Evolutionary conservation across 495 filamentous ascomycete species (phyloP), one percentile per base, ranked within the genome.

Genomic region (Aspergillus bridgeri): DNA sequence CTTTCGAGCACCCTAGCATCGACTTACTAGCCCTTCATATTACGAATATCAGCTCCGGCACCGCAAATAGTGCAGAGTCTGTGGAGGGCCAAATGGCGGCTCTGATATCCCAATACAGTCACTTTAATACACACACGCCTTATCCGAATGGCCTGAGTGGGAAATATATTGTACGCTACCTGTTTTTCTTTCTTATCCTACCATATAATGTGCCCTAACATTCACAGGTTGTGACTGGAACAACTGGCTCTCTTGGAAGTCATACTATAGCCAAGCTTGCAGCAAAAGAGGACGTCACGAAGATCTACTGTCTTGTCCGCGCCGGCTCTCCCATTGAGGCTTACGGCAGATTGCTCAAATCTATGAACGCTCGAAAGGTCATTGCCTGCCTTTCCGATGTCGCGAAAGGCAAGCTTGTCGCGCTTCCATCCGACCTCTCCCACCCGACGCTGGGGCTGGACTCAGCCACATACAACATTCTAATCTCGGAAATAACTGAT

Each of bases 231-330:
- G 53, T 66, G 23, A 70, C 68, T 8, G 68, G 68, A 49, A 60
- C 57, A 46, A 65, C 68, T 6, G 68, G 68, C 2, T 65, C 63
- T 13, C 51, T 68, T 5, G 68, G 68, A 46, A 61, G 59, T 19
- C 67, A 69, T 53, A 56, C 56, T 19, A 64, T 59, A 6, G 54
- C 58, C 9, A 60, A 63, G 23, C 54, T 69, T 4, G 58, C 64
- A 3, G 13, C 62, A 20, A 58, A 58, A 53, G 45, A 60, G 55
- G 19, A 60, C 13, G 67, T 83, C 5, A 54, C 48, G 5, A 72
- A 67, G 13, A 69, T 88, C 5, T 77, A 81, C 62, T 87, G 83
- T 62, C 73, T 86, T 24, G 75, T 86, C 42, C 81, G 84, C 17
- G 82, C 78, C n/a, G 51, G 64, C 17, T 73, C 74, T 17, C n/a